Evolutionary conservation across 768 basidiomycete species (phyloP), one percentile per base, ranked within the genome.

Genomic region (Chalciporus piperatus): DNA sequence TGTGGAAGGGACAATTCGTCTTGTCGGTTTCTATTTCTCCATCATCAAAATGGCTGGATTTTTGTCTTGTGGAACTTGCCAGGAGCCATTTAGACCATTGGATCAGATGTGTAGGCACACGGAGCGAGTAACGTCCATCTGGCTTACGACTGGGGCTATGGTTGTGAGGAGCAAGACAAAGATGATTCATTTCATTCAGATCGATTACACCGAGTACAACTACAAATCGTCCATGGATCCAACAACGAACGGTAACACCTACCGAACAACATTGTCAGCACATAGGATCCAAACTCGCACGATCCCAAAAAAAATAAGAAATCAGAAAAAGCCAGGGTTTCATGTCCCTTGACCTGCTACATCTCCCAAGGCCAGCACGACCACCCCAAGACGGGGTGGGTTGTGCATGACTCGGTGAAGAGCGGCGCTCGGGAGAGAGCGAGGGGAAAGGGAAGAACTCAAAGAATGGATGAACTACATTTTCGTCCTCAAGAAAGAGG

Each of bases 381-480:
- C 68, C 53, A 59, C 67, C 64, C 72, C 83, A 84, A 72, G 72
- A 84, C 83, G 80, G 69, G 57, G 63, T 39, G 64, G 50, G 30
- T 59, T 54, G 57, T 47, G 70, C 71, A 71, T 68, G 32, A 67
- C 73, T 67, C 69, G 48, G 59, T 58, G 51, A 67, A 62, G 69
- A 71, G 72, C 67, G 74, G 70, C 69, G 62, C 56, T 47, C 57
- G 59, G 51, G 59, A 60, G 63, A 64, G 68, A 61, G 64, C 59
- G 46, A 63, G 55, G 56, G 64, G 57, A 66, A 65, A 70, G 72
- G 28, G 54, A 71, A 68, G 13, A 13, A 69, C 73, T 87, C 85
- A 85, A 87, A 76, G 85, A 87, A 87, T 87, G 85, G 85, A 87
- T 87, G 79, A 87, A 86, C 85, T 87, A 80, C 69, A 71, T 47